Conservation (phyloP, 345 rosid species). For the Salix viminalis region DNA sequence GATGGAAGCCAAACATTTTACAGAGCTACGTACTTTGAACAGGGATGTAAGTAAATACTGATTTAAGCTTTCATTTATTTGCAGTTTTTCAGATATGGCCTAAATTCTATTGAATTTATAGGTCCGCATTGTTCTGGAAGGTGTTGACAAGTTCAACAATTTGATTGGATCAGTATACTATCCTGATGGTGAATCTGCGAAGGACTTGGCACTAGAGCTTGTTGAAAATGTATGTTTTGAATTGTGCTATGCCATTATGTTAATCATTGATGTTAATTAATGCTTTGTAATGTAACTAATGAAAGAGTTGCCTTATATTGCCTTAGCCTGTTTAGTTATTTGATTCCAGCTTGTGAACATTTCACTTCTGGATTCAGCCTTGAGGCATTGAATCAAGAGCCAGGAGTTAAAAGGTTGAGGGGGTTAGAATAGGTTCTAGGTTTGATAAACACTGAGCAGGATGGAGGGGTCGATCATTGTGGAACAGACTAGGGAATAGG, state of each 20-base stretch:
- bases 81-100: not conserved
- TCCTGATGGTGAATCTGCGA: conserved; percentile 78
- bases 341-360: not conserved
- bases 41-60: conserved; percentile 64
- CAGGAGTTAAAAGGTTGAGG: not conserved
- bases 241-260: not conserved
- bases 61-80: not conserved
- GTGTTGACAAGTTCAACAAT: conserved; percentile 88
- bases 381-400: not conserved
- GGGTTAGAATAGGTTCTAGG: not conserved
- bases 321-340: not conserved
- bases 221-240: conserved; percentile 62
- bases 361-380: not conserved
- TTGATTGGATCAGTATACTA: conserved; percentile 91
- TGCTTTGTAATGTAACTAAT: not conserved
- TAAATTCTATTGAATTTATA: conserved; percentile 24
- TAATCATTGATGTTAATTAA: not conserved
- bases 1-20: conserved; percentile 78
- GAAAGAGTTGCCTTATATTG: not conserved
- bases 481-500: not conserved
- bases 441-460: not conserved
- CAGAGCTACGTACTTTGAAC: conserved; percentile 75
- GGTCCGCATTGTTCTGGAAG: conserved; percentile 98
- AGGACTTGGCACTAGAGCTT: conserved; percentile 89
- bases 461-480: not conserved